Percentiles rank a stretch among this genome's conserved stretches.
These are phyloP conservation scores for Sporisorium sorghi DNA, from an alignment of 1,284 basidiomycete species.

Conservation along the genomic window DNA sequence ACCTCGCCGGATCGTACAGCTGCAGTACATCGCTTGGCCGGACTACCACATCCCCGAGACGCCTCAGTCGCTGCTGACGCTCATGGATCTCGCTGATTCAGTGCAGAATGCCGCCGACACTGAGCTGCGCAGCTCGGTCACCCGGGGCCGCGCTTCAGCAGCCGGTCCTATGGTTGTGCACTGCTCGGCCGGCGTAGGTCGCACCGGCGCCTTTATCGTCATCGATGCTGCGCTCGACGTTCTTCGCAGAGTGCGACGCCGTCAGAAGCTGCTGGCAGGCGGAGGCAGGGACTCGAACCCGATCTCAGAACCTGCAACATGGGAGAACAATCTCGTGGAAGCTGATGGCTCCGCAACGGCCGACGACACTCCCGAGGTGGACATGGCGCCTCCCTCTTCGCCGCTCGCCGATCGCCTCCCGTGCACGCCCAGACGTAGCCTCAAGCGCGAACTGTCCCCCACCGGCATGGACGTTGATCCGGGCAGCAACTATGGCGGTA, in stretches of 20 bases:
- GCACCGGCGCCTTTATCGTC: slow-evolving; percentile 65
- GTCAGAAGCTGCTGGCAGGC: slow-evolving; percentile 13
- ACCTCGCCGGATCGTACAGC: slow-evolving; percentile 50
- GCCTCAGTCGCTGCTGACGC: slow-evolving; percentile 54
- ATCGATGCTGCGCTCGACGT: slow-evolving; percentile 62
- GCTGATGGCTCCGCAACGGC: not conserved
- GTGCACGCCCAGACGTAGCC: slow-evolving; percentile 36
- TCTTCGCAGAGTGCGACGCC: slow-evolving; percentile 42
- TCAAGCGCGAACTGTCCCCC: slow-evolving; percentile 61
- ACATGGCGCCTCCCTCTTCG: slow-evolving; percentile 38
- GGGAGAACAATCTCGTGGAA: slow-evolving; percentile 31
- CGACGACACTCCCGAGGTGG: slow-evolving; percentile 32
- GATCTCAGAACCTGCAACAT: slow-evolving; percentile 13
- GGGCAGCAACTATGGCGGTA: slow-evolving; percentile 21
- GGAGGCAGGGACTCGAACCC: not conserved
- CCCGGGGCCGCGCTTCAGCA: not conserved
- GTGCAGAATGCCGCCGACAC: slow-evolving; percentile 51
- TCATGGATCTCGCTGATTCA: slow-evolving; percentile 54
- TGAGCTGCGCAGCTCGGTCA: slow-evolving; percentile 16
- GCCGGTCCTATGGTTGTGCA: slow-evolving; percentile 65
- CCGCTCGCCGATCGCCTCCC: slow-evolving; percentile 30
- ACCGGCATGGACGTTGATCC: slow-evolving; percentile 57
- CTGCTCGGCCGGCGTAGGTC: slow-evolving; percentile 68
- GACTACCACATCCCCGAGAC: slow-evolving; percentile 66
- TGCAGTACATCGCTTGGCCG: slow-evolving; percentile 68